Conservation (phyloP, 805 yeast species). For the Cyberlindnera mycetangii region DNA sequence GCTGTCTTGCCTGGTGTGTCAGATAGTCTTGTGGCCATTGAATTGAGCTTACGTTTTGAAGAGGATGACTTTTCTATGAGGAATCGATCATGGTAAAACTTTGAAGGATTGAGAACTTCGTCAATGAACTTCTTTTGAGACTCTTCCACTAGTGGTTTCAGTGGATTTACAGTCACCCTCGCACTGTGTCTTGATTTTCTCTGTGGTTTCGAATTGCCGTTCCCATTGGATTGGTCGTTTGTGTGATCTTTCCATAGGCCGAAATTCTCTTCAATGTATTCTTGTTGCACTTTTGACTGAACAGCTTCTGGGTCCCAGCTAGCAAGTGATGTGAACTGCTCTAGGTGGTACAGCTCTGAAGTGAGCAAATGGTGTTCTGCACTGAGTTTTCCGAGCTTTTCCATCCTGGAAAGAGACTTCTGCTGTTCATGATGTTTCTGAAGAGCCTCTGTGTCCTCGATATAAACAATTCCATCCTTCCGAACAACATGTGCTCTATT, state of each 20-base stretch:
- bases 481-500: slow-evolving; percentile 5
- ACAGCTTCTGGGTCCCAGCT: slow-evolving; percentile 56
- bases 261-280: slow-evolving; percentile 29
- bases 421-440: slow-evolving; percentile 3
- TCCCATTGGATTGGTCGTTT: slow-evolving; percentile 4
- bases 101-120: slow-evolving; percentile 22
- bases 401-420: slow-evolving; percentile 6
- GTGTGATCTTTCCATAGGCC: slow-evolving; percentile 29
- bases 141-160: slow-evolving; percentile 16
- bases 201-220: neutral
- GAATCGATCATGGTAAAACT: slow-evolving; percentile 23
- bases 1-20: slow-evolving; percentile 1
- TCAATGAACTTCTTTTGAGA: slow-evolving; percentile 11
- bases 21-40: neutral
- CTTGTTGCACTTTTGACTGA: slow-evolving; percentile 33
- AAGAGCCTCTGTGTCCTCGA: slow-evolving; percentile 10
- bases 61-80: slow-evolving; percentile 7
- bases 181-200: slow-evolving; percentile 26
- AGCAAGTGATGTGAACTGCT: slow-evolving; percentile 56
- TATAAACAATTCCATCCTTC: slow-evolving; percentile 9
- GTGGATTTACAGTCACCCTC: slow-evolving; percentile 20
- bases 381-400: slow-evolving; percentile 13
- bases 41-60: neutral
- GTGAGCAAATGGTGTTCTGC: slow-evolving; percentile 42
- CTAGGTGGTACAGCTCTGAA: slow-evolving; percentile 62